These are phyloP conservation scores for Plasmodium falciparum DNA, from an alignment of 169 alveolate genomes.

Conservation along the genomic window DNA sequence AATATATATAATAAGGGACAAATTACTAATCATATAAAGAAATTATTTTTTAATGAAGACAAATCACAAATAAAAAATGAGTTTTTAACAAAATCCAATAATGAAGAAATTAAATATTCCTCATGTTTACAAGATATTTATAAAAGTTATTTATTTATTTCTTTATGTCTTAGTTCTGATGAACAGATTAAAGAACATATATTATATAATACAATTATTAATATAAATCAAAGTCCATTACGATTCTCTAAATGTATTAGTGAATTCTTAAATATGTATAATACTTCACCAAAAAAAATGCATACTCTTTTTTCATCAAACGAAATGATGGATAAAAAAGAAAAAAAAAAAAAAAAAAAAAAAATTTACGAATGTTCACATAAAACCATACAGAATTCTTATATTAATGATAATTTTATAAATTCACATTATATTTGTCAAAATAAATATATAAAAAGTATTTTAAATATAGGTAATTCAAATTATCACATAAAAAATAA, in stretches of 20 bases:
- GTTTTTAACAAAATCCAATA: not conserved
- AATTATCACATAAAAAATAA: constrained; percentile 57
- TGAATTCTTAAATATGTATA: constrained; percentile 59
- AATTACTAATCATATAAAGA: not conserved
- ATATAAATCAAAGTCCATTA: constrained; percentile 40
- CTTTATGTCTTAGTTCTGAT: constrained; percentile 62
- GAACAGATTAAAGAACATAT: constrained; percentile 43
- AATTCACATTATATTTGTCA: constrained; percentile 64
- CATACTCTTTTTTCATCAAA: constrained; percentile 22
- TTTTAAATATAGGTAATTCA: constrained; percentile 66
- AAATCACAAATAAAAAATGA: constrained; percentile 10
- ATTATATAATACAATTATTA: constrained; percentile 36
- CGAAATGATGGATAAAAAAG: constrained; percentile 24
- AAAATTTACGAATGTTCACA: constrained; percentile 31
- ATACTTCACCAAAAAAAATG: constrained; percentile 33
- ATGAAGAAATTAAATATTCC: constrained; percentile 37
- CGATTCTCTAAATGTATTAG: constrained; percentile 26
- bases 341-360: constrained; percentile 1
- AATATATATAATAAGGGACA: not conserved
- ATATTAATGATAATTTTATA: constrained; percentile 47
- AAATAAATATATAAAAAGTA: constrained; percentile 42
- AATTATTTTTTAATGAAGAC: not conserved
- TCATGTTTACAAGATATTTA: constrained; percentile 28
- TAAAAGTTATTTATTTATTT: constrained; percentile 40
- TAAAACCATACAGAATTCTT: constrained; percentile 26